Conservation (phyloP, 2,329 filamentous ascomycete species). For the Mycosphaerella arachidis region DNA sequence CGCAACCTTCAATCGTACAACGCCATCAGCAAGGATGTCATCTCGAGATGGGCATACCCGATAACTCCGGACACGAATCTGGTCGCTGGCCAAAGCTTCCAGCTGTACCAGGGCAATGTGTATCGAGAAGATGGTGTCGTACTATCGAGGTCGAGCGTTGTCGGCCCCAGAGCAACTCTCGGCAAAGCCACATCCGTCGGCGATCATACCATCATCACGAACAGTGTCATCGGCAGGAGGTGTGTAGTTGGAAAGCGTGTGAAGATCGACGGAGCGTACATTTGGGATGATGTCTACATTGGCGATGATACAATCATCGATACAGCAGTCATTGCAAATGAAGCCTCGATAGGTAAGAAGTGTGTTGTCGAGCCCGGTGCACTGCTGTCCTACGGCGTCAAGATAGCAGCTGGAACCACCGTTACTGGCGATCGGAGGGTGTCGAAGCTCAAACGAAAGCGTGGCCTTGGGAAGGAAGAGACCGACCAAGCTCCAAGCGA, state of each 20-base stretch:
- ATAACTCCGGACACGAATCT: constrained; percentile 87
- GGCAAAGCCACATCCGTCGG: constrained; percentile 73
- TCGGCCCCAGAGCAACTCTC: constrained; percentile 67
- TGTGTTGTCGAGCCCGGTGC: constrained; percentile 67
- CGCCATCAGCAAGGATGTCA: constrained; percentile 78
- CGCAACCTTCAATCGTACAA: constrained; percentile 87
- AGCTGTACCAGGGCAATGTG: constrained; percentile 62
- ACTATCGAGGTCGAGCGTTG: constrained; percentile 65
- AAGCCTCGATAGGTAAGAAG: constrained; percentile 65
- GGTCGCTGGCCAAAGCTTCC: constrained; percentile 70
- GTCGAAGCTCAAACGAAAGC: constrained; percentile 44
- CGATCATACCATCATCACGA: constrained; percentile 62
- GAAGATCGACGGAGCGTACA: constrained; percentile 69
- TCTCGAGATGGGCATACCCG: constrained; percentile 82
- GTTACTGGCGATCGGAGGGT: constrained; percentile 43
- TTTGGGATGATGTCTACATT: constrained; percentile 81
- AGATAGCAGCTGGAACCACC: constrained; percentile 58
- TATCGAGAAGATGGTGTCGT: constrained; percentile 76
- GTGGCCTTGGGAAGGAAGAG: constrained; percentile 40
- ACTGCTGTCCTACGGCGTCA: constrained; percentile 74
- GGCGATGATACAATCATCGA: constrained; percentile 68
- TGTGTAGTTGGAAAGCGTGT: constrained; percentile 87
- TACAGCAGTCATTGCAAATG: constrained; percentile 71
- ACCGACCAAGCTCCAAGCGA: constrained; percentile 39
- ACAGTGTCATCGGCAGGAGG: constrained; percentile 75